Percentiles rank a stretch among this genome's conserved stretches.
Conservation (phyloP, 2,329 filamentous ascomycete genomes). For the Leptographium lundbergii region DNA sequence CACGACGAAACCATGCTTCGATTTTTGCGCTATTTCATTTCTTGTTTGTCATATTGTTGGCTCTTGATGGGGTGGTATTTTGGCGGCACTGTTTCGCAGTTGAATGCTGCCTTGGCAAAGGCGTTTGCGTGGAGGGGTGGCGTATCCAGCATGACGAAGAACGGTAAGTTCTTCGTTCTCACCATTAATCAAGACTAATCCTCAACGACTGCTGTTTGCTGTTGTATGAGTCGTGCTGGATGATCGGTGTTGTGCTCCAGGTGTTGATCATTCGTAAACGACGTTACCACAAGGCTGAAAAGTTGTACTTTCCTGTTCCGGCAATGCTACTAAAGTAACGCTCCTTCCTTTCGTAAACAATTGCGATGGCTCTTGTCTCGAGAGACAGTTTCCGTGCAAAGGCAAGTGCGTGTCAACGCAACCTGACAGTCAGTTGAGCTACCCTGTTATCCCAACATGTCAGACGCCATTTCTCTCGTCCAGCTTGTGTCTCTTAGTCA, state of each 20-base stretch:
- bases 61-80: neutral
- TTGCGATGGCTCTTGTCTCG: neutral
- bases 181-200: neutral
- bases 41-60: neutral
- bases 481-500: neutral
- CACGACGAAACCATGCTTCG: neutral
- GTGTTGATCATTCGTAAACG: too few relatives aligned
- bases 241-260: too few relatives aligned
- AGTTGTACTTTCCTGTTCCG: neutral
- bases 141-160: neutral
- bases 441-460: too few relatives aligned
- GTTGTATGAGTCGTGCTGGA: neutral
- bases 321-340: neutral
- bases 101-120: neutral
- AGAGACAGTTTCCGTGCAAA: neutral
- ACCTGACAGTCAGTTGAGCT: too few relatives aligned
- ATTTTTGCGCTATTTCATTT: neutral
- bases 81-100: neutral
- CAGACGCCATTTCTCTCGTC: neutral
- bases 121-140: neutral
- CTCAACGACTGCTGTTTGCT: neutral
- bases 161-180: neutral
- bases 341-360: neutral
- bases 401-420: too few relatives aligned
- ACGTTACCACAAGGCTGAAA: neutral